phyloP scores from a whole-genome alignment of 306 rosid genomes.

The Dryas drummondii region DNA sequence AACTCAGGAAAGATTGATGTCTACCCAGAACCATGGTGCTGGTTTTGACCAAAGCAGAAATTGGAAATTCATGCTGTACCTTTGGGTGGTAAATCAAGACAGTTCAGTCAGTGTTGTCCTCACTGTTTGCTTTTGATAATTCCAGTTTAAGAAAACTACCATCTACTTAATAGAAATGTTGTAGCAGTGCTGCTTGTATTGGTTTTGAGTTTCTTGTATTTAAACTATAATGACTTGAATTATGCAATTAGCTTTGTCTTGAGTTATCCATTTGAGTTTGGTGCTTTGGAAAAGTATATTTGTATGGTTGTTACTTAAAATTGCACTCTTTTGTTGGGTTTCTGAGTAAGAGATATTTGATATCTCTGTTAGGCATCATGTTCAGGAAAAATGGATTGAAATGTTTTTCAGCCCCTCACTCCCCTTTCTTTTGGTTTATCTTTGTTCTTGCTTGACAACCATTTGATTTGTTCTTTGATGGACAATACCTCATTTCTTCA shows the following conservation, averaged over 20 bases:
- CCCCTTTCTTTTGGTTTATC: no score
- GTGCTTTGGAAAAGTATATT: neutral
- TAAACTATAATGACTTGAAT: neutral
- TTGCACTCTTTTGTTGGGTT: neutral
- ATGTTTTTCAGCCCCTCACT: no score
- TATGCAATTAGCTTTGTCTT: neutral
- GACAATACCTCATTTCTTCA: no score
- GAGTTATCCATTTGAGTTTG: neutral
- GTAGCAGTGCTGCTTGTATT: constrained; percentile 14
- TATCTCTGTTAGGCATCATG: neutral
- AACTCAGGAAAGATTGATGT: constrained; percentile 71
- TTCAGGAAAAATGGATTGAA: neutral
- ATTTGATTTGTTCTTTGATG: no score
- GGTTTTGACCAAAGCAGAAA: constrained; percentile 20
- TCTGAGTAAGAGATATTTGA: neutral
- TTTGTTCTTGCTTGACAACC: no score
- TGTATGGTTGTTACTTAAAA: neutral
- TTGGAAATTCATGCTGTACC: constrained; percentile 32
- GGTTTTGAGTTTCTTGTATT: neutral
- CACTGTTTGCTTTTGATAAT: constrained; percentile 16
- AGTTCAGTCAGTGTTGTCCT: constrained; percentile 12
- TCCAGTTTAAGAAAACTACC: constrained; percentile 5
- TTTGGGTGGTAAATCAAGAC: neutral
- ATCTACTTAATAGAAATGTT: neutral
- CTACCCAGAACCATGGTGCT: constrained; percentile 17